Base-by-base conservation (phyloP, 1,284 basidiomycete species). In the Rhodotorula sp. region DNA sequence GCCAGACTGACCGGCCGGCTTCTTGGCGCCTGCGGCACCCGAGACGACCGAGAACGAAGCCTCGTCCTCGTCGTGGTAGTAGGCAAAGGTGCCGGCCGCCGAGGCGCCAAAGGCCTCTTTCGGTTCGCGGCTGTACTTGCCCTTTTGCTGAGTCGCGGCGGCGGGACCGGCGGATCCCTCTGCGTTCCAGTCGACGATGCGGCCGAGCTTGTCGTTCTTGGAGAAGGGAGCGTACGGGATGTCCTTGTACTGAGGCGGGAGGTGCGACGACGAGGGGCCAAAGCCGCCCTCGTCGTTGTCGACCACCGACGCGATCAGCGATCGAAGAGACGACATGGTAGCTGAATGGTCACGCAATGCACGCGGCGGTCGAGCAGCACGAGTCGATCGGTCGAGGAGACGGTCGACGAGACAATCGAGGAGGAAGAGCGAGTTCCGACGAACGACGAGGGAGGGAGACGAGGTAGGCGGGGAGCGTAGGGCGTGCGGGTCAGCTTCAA, bases 51-150 rank as follows among this genome's bases (percentile, higher is more conserved):
- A 96, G 87, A 99, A 99, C 70, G 90, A 92, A 43, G 93, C 92
- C 84, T 99, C 97, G 81, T 99, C 96, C 83, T 99, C 96, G 75
- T 92, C 94, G 83, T 98, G 95, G 85, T 96, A 95, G 84, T 97
- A 97, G 43, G 93, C 92, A 81, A 90, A 90, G 54, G 78, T 78
- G 39, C 90, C 91, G 76, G 92, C 93, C 18, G 80, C 78, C 21
- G 73, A 73, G 14, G 83, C 83, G 56, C 83, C 83, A 76, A 83
- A 83, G 10, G 83, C 83, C 72, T 84, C 83, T 81, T 80, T 76
- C 79, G 80, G 70, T 69, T 74, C 68, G 67, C 75, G 69, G 66
- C 68, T 59, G 69, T 77, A 67, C 70, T 72, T 76, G 65, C 75
- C 73, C 58, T 85, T 80, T 65, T 87, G 82, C 56, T 85, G 79